Evolutionary conservation across 352 stramenopile genomes (phyloP).

Genomic region (Globisporangium heterothallicum): DNA sequence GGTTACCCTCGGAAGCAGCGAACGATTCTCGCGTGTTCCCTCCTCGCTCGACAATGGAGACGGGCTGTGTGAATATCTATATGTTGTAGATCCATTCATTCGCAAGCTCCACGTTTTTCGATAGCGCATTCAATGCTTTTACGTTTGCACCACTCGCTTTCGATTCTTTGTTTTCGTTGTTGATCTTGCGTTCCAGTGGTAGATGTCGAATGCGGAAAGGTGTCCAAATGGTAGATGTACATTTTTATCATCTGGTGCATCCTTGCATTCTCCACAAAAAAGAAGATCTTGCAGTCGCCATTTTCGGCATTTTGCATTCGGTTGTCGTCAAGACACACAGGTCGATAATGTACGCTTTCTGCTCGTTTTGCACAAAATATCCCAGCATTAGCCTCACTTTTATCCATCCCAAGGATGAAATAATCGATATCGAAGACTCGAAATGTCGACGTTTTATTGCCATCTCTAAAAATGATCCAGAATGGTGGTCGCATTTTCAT

Average conservation of each 20-base stretch:
- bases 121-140: conserved; percentile 11
- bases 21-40: conserved; percentile 2
- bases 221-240: background rate
- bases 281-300: conserved; percentile 2
- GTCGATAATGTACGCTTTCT: too few species aligned
- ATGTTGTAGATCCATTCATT: conserved; percentile 15
- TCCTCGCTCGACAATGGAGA: conserved; percentile 2
- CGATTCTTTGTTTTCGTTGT: conserved; percentile 3
- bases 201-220: background rate
- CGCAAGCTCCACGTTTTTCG: conserved; percentile 4
- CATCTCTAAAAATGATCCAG: too few species aligned
- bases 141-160: background rate
- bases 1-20: conserved; percentile 1
- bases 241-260: too few species aligned
- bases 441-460: too few species aligned
- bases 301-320: background rate
- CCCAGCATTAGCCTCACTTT: too few species aligned
- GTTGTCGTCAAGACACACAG: too few species aligned
- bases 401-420: too few species aligned
- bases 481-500: too few species aligned
- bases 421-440: too few species aligned
- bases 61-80: conserved; percentile 8
- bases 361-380: too few species aligned
- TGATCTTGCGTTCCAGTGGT: background rate
- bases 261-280: too few species aligned